Base-by-base conservation (phyloP, 2,329 filamentous ascomycete species). In the Epichloe scottii region DNA sequence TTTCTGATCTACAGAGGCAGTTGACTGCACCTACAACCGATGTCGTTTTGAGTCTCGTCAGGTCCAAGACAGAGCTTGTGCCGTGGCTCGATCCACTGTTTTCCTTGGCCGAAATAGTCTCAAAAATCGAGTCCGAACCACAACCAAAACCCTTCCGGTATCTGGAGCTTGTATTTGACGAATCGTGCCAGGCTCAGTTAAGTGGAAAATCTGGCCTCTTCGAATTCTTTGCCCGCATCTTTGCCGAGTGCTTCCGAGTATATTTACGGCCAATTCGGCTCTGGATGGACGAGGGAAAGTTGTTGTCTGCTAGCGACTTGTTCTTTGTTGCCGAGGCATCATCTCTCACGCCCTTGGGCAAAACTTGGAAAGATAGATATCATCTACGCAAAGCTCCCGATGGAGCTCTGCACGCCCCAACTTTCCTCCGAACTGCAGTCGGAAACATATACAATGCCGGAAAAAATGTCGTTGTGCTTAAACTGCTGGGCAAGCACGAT, bases 401-500 rank as follows among this genome's bases (percentile, higher is more conserved):
- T 41, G 81, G 82, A 15, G 68, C 69, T 2, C 65, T 89, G 1
- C 81, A 85, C 58, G 82, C 84, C 0, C 90, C 91, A 0, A 75
- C 70, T 3, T 96, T 95, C 56, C 73, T 96, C 4, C 79, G 82
- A 39, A 76, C 83, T 2, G 78, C 83, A 2, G 81, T 80, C 0
- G 69, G 72, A 23, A 85, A 82, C 55, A 88, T 96, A 38, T 91
- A 95, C 59, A 89, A 84, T 1, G 84, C 88, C 1, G 91, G 91
- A 0, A 96, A 96, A 66, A 94, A 85, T 59, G 83, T 93, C 51
- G 80, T 93, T 1, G 85, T 96, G 43, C 69, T 96, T n/a, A 84
- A 83, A 54, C 78, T 84, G 46, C 72, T 95, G 11, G 79, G 82
- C 40, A 72, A 76, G 51, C 72, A 77, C 53, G 63, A 71, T 46